Evolutionary conservation across 2,329 filamentous ascomycete species (phyloP), one percentile per base, ranked within the genome.

Genomic region (Colletotrichum sidae): DNA sequence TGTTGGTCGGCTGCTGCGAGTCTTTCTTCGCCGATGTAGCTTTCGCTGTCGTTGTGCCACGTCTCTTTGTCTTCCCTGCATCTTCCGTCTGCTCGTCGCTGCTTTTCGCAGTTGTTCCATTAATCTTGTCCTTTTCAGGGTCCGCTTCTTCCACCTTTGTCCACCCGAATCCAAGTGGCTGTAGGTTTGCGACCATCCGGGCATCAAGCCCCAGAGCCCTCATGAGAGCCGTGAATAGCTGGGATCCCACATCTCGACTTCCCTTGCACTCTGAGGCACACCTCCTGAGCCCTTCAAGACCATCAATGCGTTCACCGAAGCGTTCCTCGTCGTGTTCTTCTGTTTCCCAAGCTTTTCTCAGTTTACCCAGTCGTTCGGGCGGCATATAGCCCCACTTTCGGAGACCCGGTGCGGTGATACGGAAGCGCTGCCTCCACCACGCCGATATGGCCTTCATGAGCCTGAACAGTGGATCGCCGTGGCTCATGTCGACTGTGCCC

Each of bases 301-400:
- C 81, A n/a, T 80, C 78, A 2, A 97, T 86, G 11, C 87, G 85
- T 78, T 98, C 96, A 1, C 95, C 95, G 73, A 95, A 93, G 6
- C 80, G 80, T 50, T 87, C 83, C 0, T 83, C 77, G 69, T 96
- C 85, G 61, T 88, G 81, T 0, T 83, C 80, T 53, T 90, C 85
- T 11, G 88, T 85, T 38, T 87, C 85, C 75, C 91, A 93, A 0
- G 87, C 89, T 38, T 90, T 89, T 7, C 91, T 88, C 65, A 96
- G 83, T n/a, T 89, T 86, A 70, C 93, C 90, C 2, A 97, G 80
- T 33, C 88, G 85, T 70, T 90, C 84, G n/a, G 93, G 85, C 0
- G 91, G 84, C 81, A 95, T 91, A 74, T 98, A 98, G 0, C 96
- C 96, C 74, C 88, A 85, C 79, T 98, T 99, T n/a, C 94, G 86